Base-by-base conservation (phyloP, 164 flowering plant species). In the Kalanchoe fedtschenkoi region DNA sequence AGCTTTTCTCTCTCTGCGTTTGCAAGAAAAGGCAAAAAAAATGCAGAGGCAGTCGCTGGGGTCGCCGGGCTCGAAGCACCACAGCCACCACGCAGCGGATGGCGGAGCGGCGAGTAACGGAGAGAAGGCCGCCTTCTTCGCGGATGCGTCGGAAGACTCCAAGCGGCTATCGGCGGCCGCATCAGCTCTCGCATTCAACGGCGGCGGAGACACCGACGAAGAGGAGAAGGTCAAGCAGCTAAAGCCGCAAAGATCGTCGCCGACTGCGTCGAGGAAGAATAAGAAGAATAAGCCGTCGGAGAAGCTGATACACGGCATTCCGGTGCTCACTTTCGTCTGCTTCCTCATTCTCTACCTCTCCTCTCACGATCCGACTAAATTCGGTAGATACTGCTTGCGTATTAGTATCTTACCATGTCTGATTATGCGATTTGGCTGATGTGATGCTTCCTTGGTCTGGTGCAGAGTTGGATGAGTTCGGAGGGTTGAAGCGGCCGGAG, bases 21-120 rank as follows among this genome's bases (percentile, higher is more conserved):
- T n/a, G n/a, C n/a, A n/a, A n/a, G n/a, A n/a, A n/a, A n/a, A n/a
- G n/a, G n/a, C 5, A 47, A 21, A 5, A 7, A 47, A 21, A 24
- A 83, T 83, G 84, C 88, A 83, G n/a, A 73, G 88, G 47, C 85
- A 79, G 34, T 81, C 88, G n/a, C 72, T 83, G n/a, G 77, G 81
- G 28, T 80, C 86, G 10, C 81, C 84, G 17, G 66, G 38, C 35
- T 66, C 78, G 44, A 82, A 82, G 77, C 69, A 66, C 76, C 77
- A 73, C 61, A 17, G 61, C 71, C 59, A 68, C 62, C 2, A 19
- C 43, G 15, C 43, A 17, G 43, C 43, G 81, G 71, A 34, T n/a
- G n/a, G n/a, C n/a, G 73, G 53, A 11, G 63, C 67, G 35, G 58
- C 53, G 14, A 34, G 21, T 29, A 47, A 19, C 54, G 17, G 8